Conservation (phyloP, 306 rosid species). For the Ammopiptanthus mongolicus region DNA sequence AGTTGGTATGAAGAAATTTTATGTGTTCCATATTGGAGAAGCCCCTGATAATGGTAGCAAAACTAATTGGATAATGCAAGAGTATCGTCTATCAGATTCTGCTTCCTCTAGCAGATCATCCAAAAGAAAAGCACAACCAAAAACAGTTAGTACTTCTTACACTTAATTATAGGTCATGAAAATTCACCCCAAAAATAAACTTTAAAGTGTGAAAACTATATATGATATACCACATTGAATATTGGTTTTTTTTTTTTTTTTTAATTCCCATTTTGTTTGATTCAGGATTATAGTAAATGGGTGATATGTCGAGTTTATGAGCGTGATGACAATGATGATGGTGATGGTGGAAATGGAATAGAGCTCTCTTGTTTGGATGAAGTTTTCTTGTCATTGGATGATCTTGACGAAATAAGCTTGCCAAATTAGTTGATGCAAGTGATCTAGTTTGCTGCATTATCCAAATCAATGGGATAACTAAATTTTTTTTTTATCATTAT, state of each 20-base stretch:
- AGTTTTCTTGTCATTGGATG: constrained; percentile 90
- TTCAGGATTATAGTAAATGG: constrained; percentile 69
- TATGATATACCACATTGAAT: not conserved
- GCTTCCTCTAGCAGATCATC: constrained; percentile 48
- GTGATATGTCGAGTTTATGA: constrained; percentile 80
- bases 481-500: not conserved
- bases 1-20: constrained; percentile 74
- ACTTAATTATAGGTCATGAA: not conserved
- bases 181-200: not conserved
- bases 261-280: not conserved
- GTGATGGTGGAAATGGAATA: constrained; percentile 46
- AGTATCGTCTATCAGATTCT: constrained; percentile 60
- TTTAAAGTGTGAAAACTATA: not conserved
- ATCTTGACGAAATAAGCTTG: constrained; percentile 89
- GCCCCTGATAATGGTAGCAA: constrained; percentile 42
- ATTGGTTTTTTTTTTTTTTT: not conserved
- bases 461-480: constrained; percentile 27
- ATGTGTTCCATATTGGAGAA: constrained; percentile 58
- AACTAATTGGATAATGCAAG: constrained; percentile 94
- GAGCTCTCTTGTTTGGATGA: constrained; percentile 95
- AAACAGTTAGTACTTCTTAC: constrained; percentile 39
- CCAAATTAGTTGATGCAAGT: constrained; percentile 52
- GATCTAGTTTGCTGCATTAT: constrained; percentile 29
- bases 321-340: constrained; percentile 19
- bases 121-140: constrained; percentile 51